Evolutionary conservation across 2,329 filamentous ascomycete genomes (phyloP).

Genomic region (Aaosphaeria pasadenensis): DNA sequence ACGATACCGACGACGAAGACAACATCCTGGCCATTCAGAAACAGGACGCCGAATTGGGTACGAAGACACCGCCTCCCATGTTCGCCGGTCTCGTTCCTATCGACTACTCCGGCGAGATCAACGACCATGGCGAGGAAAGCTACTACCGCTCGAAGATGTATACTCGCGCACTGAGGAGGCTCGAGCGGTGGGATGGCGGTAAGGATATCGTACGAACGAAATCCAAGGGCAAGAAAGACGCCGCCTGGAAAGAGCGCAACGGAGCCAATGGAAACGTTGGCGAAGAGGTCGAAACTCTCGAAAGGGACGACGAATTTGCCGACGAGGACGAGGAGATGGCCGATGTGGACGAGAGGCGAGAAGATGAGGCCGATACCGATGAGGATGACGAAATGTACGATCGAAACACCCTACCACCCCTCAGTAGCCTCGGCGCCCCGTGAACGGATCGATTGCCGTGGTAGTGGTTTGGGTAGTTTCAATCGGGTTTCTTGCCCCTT

Average conservation of each 20-base stretch:
- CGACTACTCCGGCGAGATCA: conserved; percentile 52
- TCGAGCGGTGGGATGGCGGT: conserved; percentile 66
- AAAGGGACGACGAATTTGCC: conserved; percentile 1
- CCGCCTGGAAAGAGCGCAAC: neutral
- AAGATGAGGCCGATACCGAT: conserved; percentile 28
- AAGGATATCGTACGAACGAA: conserved; percentile 24
- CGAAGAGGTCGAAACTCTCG: conserved; percentile 5
- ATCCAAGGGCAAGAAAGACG: neutral
- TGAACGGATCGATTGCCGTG: too few species aligned
- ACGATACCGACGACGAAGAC: conserved; percentile 45
- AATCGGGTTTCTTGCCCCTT: too few species aligned
- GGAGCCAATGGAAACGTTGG: neutral
- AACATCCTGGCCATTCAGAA: conserved; percentile 32
- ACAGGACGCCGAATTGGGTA: conserved; percentile 29
- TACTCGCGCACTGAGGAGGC: conserved; percentile 59
- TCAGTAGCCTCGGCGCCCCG: conserved; percentile 9
- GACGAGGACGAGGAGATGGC: conserved; percentile 29
- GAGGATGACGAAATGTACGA: conserved; percentile 23
- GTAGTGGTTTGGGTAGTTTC: too few species aligned
- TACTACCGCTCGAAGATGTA: conserved; percentile 65
- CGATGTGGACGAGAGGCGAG: conserved; percentile 15
- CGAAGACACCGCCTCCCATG: conserved; percentile 29
- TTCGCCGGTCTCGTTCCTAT: conserved; percentile 60
- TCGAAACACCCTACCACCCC: conserved; percentile 9
- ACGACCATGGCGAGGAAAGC: conserved; percentile 76